Conservation (phyloP, 441 rosid genomes). For the Flueggea neowawraea region DNA sequence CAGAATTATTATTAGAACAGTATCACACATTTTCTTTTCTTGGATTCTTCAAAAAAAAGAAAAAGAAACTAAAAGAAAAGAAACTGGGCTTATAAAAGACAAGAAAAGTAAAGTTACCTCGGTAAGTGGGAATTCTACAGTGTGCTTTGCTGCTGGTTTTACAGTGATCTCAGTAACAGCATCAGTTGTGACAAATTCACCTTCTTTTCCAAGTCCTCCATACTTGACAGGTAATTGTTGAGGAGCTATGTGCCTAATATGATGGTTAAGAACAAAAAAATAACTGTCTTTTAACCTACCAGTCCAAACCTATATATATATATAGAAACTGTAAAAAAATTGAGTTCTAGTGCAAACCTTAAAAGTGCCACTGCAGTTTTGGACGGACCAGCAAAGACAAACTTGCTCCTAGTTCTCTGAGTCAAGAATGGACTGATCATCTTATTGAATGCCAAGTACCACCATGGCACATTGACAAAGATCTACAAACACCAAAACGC, state of each 20-base stretch:
- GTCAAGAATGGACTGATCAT: conserved; percentile 92
- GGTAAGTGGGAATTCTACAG: conserved; percentile 66
- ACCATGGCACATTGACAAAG: conserved; percentile 98
- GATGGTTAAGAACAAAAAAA: conserved; percentile 4
- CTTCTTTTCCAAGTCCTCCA: conserved; percentile 79
- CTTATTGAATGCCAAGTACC: conserved; percentile 76
- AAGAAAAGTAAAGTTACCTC: conserved; percentile 43
- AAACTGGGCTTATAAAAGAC: not conserved
- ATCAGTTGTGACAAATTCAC: conserved; percentile 64
- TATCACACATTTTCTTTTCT: not conserved
- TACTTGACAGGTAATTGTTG: conserved; percentile 81
- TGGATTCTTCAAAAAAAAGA: conserved; percentile 17
- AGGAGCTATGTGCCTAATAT: conserved; percentile 58
- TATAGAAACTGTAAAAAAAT: not conserved
- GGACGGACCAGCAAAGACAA: conserved; percentile 71
- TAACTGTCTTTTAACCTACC: conserved; percentile 4
- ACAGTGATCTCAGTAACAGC: conserved; percentile 59
- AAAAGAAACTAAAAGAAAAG: not conserved
- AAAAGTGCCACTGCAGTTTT: conserved; percentile 74
- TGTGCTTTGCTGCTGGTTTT: conserved; percentile 73
- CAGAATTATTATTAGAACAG: not conserved
- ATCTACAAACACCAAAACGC: conserved; percentile 37
- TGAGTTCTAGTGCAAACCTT: conserved; percentile 35
- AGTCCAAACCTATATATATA: not conserved
- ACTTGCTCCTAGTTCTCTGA: conserved; percentile 93